phyloP scores from a whole-genome alignment of 2,329 filamentous ascomycete genomes.

The Ophiosphaerella herpotricha region DNA sequence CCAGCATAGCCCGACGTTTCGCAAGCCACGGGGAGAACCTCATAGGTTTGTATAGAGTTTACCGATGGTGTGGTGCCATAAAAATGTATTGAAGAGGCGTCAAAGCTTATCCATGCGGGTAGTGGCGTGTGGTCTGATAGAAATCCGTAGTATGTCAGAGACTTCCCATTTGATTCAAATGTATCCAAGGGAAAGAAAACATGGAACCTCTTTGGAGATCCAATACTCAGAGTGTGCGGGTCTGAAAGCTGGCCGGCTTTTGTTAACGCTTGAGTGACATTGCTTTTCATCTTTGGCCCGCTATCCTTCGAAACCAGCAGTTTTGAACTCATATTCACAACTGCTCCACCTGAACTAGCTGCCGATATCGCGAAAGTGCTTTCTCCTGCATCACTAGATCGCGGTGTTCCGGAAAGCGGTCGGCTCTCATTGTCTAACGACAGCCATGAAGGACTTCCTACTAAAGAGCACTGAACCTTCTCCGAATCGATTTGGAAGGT shows the following conservation, averaged over 20 bases:
- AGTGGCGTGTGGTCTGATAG: conserved; percentile 79
- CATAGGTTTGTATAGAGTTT: conserved; percentile 71
- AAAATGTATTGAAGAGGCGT: conserved; percentile 67
- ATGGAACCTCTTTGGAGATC: conserved; percentile 41
- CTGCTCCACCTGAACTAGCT: conserved; percentile 66
- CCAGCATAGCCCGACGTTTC: conserved; percentile 79
- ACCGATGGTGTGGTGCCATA: conserved; percentile 71
- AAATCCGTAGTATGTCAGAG: conserved; percentile 75
- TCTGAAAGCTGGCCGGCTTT: conserved; percentile 62
- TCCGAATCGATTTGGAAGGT: conserved; percentile 69
- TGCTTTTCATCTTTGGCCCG: conserved; percentile 60
- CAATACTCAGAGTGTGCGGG: conserved; percentile 59
- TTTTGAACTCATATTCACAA: conserved; percentile 66
- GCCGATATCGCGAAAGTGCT: conserved; percentile 70
- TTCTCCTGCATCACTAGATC: conserved; percentile 60
- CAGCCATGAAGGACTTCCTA: conserved; percentile 72
- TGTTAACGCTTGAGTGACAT: conserved; percentile 63
- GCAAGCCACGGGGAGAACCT: conserved; percentile 74
- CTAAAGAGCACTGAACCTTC: conserved; percentile 69
- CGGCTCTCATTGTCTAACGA: conserved; percentile 68
- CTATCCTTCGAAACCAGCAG: conserved; percentile 68
- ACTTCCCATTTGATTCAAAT: conserved; percentile 53
- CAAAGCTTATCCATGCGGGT: conserved; percentile 83
- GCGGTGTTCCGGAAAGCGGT: conserved; percentile 73
- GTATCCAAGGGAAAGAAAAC: conserved; percentile 57